Conservation (phyloP, 257 asterid genomes). For the Forsythia viridissima region DNA sequence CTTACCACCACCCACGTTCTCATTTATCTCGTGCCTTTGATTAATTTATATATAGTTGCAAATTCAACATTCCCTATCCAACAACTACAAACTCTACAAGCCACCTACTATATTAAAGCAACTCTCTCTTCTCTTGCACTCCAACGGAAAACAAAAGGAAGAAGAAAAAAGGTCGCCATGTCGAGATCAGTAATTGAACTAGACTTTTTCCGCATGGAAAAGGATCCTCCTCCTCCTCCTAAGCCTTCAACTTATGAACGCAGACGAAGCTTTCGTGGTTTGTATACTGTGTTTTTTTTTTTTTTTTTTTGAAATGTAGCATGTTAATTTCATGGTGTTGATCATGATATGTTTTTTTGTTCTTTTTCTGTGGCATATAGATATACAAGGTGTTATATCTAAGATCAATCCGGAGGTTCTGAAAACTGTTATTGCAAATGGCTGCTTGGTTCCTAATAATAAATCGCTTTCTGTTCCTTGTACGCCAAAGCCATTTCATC, state of each 20-base stretch:
- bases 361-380: conserved; percentile 21
- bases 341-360: neutral
- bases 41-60: neutral
- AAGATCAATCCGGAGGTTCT: conserved; percentile 58
- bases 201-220: conserved; percentile 33
- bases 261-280: conserved; percentile 46
- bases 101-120: neutral
- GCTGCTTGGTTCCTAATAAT: conserved; percentile 1
- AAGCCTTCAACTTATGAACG: conserved; percentile 27
- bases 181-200: conserved; percentile 27
- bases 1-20: neutral
- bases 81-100: neutral
- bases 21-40: conserved; percentile 28
- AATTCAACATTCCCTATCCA: neutral
- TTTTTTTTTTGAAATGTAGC: neutral
- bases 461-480: conserved; percentile 18
- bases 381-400: conserved; percentile 46
- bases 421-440: conserved; percentile 43
- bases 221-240: neutral
- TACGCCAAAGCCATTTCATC: conserved; percentile 19
- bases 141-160: neutral
- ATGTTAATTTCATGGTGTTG: neutral
- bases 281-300: neutral
- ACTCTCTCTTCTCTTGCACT: neutral
- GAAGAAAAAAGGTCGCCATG: conserved; percentile 17